Evolutionary conservation across 2,329 filamentous ascomycete species (phyloP).

Genomic region (Beauveria caledonica): DNA sequence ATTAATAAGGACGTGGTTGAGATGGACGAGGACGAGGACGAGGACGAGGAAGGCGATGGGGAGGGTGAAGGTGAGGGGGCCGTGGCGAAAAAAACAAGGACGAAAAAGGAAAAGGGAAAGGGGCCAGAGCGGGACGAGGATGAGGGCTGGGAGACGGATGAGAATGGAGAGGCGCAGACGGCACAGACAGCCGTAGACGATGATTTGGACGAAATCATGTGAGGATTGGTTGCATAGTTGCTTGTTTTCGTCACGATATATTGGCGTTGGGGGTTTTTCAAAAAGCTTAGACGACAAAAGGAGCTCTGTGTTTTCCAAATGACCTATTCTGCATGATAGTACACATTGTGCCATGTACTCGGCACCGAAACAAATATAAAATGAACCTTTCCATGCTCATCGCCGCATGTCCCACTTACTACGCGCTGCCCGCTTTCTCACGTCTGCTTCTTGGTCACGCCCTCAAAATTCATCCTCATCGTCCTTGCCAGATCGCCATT

Average conservation of each 20-base stretch:
- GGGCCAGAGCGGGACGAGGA: conserved; percentile 15
- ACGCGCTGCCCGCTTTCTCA: neutral
- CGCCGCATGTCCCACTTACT: neutral
- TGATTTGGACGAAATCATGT: conserved; percentile 27
- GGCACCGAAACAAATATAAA: neutral
- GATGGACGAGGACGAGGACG: conserved; percentile 17
- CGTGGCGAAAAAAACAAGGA: conserved; percentile 18
- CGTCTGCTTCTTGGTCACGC: conserved; percentile 14
- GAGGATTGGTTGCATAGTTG: conserved; percentile 3
- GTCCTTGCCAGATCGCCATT: conserved; percentile 37
- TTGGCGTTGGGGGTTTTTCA: neutral
- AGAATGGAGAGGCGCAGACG: conserved; percentile 16
- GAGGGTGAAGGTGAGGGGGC: conserved; percentile 16
- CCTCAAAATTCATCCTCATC: conserved; percentile 36
- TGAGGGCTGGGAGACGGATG: conserved; percentile 25
- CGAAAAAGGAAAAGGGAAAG: conserved; percentile 15
- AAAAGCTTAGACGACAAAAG: neutral
- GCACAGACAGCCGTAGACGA: conserved; percentile 18
- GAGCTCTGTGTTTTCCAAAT: neutral
- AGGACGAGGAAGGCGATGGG: conserved; percentile 15
- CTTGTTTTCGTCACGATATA: neutral
- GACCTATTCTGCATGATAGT: neutral
- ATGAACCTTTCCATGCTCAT: neutral
- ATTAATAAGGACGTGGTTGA: conserved; percentile 38
- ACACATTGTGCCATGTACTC: neutral